Percentiles rank a stretch among this genome's conserved stretches.
Evolutionary conservation across 2,329 filamentous ascomycete species (phyloP).

Genomic region (Diaporthe sp.): DNA sequence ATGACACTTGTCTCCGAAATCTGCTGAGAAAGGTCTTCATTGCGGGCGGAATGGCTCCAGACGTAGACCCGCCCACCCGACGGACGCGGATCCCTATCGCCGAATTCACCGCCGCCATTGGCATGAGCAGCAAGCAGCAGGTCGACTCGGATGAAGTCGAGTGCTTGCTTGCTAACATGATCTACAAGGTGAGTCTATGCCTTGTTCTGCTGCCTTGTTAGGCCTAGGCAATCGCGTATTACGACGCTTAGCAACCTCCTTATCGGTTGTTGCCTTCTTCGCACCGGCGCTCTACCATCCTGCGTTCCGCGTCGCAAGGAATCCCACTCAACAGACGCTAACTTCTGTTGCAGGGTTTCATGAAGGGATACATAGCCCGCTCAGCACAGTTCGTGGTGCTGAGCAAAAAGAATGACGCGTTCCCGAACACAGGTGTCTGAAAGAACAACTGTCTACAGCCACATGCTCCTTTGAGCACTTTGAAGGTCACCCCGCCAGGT

Average conservation of each 20-base stretch:
- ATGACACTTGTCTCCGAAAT: slow-evolving; percentile 93
- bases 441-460: neutral
- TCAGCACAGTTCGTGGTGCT: slow-evolving; percentile 91
- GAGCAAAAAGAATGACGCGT: slow-evolving; percentile 94
- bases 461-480: neutral
- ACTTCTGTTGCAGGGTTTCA: slow-evolving; percentile 74
- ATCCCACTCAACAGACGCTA: slow-evolving; percentile 44
- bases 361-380: slow-evolving; percentile 98
- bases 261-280: neutral
- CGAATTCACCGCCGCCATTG: slow-evolving; percentile 88
- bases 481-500: neutral
- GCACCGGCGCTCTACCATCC: neutral
- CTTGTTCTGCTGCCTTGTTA: neutral
- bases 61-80: slow-evolving; percentile 65
- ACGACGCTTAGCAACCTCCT: neutral
- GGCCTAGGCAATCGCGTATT: neutral
- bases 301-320: slow-evolving; percentile 17
- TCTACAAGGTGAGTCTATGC: slow-evolving; percentile 83
- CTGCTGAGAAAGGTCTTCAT: slow-evolving; percentile 92
- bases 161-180: slow-evolving; percentile 94
- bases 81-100: slow-evolving; percentile 84
- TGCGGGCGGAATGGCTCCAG: slow-evolving; percentile 79
- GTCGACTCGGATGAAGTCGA: slow-evolving; percentile 95
- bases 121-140: slow-evolving; percentile 75
- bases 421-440: slow-evolving; percentile 86